Conservation (phyloP, 495 filamentous ascomycete species). For the Penicillium coffeae region DNA sequence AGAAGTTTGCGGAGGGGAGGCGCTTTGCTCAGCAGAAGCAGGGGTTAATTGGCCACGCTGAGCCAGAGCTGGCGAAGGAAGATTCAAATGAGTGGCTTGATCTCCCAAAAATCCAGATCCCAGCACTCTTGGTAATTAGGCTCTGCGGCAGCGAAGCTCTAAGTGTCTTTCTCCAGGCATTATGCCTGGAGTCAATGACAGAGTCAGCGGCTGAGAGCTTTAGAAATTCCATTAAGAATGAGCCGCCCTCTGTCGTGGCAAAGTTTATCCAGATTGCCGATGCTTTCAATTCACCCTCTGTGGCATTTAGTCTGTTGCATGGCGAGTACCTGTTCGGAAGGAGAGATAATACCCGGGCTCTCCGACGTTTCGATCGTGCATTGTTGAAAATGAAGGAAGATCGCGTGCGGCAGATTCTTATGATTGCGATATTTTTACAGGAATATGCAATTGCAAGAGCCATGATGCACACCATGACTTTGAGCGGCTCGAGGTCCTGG, state of each 20-base stretch:
- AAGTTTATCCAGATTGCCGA: constrained; percentile 36
- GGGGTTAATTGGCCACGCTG: background rate
- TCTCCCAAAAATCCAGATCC: constrained; percentile 29
- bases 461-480: constrained; percentile 53
- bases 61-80: background rate
- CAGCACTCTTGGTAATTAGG: constrained; percentile 16
- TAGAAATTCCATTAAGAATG: constrained; percentile 20
- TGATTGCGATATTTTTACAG: constrained; percentile 31
- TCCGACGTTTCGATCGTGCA: background rate
- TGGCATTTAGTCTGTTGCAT: constrained; percentile 13
- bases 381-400: constrained; percentile 37
- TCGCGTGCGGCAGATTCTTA: constrained; percentile 37
- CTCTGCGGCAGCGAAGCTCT: constrained; percentile 33
- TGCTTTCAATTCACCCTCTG: constrained; percentile 31
- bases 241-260: constrained; percentile 28
- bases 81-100: background rate
- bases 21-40: constrained; percentile 24
- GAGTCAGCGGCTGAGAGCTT: constrained; percentile 19
- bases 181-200: constrained; percentile 27
- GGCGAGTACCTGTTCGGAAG: constrained; percentile 30
- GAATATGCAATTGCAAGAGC: constrained; percentile 22
- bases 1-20: constrained; percentile 47
- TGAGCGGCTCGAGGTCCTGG: constrained; percentile 66
- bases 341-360: constrained; percentile 7
- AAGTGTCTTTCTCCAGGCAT: constrained; percentile 35